Evolutionary conservation across 2,329 filamentous ascomycete species (phyloP).

Genomic region (Chalara sp.): DNA sequence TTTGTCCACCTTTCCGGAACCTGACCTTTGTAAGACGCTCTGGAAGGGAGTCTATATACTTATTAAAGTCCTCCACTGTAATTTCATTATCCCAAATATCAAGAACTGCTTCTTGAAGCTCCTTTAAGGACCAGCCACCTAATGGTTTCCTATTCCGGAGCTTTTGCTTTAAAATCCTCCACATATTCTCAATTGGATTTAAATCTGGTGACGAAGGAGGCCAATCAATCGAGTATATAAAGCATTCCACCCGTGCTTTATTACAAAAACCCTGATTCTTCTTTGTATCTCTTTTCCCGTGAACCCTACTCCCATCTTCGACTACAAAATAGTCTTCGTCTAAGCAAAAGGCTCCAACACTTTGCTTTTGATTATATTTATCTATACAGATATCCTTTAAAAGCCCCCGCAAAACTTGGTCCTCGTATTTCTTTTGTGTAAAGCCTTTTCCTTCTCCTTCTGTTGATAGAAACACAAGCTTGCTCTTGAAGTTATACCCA

Average conservation of each 20-base stretch:
- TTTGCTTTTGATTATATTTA: no score
- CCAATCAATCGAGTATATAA: constrained; percentile 9
- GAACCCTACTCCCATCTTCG: constrained; percentile 6
- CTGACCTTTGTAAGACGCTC: constrained; percentile 1
- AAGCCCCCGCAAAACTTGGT: constrained; percentile 7
- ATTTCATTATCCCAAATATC: constrained; percentile 13
- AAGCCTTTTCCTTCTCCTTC: constrained; percentile 14
- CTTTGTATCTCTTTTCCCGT: constrained; percentile 9
- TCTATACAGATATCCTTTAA: constrained; percentile 7
- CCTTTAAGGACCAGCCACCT: constrained; percentile 2
- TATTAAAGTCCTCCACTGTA: constrained; percentile 5
- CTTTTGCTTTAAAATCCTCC: constrained; percentile 6
- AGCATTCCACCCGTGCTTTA: constrained; percentile 6
- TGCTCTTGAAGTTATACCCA: constrained; percentile 10
- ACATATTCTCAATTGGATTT: constrained; percentile 11
- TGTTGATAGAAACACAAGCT: constrained; percentile 6
- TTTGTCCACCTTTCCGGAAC: background rate
- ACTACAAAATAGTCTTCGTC: constrained; percentile 10
- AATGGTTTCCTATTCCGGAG: constrained; percentile 6
- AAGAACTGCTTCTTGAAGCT: constrained; percentile 4
- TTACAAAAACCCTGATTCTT: constrained; percentile 11
- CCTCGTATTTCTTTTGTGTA: constrained; percentile 12
- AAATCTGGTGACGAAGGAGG: constrained; percentile 4
- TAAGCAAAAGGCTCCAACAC: background rate
- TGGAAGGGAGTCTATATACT: constrained; percentile 6